Evolutionary conservation across 208 protist species (phyloP).

Genomic region (Leishmania guyanensis): DNA sequence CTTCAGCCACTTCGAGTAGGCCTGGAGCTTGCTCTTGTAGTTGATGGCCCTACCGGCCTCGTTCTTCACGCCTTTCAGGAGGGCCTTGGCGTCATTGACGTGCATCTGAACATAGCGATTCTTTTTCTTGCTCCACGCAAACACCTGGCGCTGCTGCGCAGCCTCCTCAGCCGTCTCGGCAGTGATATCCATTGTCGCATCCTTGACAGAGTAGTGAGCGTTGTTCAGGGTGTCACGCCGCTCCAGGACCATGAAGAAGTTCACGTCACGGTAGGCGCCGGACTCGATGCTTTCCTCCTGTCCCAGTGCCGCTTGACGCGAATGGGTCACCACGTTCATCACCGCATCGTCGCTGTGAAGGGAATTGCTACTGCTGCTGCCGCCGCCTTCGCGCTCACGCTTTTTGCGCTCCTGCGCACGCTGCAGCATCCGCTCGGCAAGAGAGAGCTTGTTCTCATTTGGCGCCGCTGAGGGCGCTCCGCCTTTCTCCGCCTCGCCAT

Average conservation of each 20-base stretch:
- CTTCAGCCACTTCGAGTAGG: conserved; percentile 89
- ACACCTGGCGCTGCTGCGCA: conserved; percentile 87
- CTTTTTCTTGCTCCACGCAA: conserved; percentile 93
- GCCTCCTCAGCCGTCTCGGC: conserved; percentile 85
- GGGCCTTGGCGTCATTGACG: conserved; percentile 89
- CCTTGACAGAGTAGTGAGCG: conserved; percentile 88
- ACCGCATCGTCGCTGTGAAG: conserved; percentile 25
- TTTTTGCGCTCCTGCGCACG: conserved; percentile 87
- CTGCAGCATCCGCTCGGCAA: conserved; percentile 80
- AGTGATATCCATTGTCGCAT: conserved; percentile 87
- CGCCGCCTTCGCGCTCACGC: conserved; percentile 42
- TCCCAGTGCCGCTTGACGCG: conserved; percentile 2
- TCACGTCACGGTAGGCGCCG: conserved; percentile 72
- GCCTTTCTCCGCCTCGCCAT: not conserved
- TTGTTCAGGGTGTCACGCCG: conserved; percentile 73
- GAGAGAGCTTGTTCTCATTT: conserved; percentile 53
- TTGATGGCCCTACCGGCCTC: conserved; percentile 92
- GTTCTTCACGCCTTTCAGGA: conserved; percentile 91
- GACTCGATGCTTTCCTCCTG: conserved; percentile 36
- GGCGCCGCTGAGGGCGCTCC: not conserved
- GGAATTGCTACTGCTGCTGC: not conserved
- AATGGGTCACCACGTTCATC: conserved; percentile 37
- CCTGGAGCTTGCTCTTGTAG: conserved; percentile 89
- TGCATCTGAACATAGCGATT: conserved; percentile 92
- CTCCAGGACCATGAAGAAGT: conserved; percentile 78